phyloP scores from a whole-genome alignment of 352 stramenopile species.

The Globisporangium acanthophoron region DNA sequence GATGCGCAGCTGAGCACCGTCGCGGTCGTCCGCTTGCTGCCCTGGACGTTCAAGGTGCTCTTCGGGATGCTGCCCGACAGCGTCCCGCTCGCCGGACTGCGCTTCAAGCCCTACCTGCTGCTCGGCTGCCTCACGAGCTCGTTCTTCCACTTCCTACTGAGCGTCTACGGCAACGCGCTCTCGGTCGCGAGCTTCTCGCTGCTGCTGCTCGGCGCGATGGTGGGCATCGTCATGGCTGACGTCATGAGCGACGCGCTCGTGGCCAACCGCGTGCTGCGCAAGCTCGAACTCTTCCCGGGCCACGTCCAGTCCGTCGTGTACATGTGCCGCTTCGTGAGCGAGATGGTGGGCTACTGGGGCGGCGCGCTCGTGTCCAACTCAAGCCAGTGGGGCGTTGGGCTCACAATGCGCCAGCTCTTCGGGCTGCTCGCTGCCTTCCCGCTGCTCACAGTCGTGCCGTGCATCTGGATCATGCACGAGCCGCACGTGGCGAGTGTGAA shows the following conservation, averaged over 20 bases:
- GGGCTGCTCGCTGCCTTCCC: conserved; percentile 50
- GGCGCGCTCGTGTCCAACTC: conserved; percentile 60
- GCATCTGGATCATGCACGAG: conserved; percentile 51
- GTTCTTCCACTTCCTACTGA: conserved; percentile 49
- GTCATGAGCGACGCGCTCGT: conserved; percentile 79
- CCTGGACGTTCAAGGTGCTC: conserved; percentile 77
- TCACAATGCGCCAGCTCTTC: conserved; percentile 66
- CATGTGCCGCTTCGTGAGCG: conserved; percentile 68
- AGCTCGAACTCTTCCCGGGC: conserved; percentile 30
- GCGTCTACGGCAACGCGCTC: conserved; percentile 26
- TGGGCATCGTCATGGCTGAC: conserved; percentile 76
- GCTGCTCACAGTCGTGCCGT: conserved; percentile 51
- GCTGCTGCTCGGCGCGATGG: conserved; percentile 59
- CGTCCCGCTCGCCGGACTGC: conserved; percentile 42
- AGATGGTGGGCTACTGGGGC: conserved; percentile 74
- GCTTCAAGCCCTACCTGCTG: conserved; percentile 78
- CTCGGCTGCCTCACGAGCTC: conserved; percentile 54
- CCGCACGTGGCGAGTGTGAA: conserved; percentile 21
- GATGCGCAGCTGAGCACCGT: conserved; percentile 75
- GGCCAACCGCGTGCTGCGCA: conserved; percentile 45
- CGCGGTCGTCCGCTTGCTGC: conserved; percentile 53
- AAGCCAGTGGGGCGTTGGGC: conserved; percentile 38
- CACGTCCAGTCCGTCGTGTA: conserved; percentile 67
- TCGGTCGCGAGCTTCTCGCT: conserved; percentile 59
- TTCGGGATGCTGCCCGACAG: conserved; percentile 68